Base-by-base conservation (phyloP, 75 land plant species). In the Gnetum montanum region DNA sequence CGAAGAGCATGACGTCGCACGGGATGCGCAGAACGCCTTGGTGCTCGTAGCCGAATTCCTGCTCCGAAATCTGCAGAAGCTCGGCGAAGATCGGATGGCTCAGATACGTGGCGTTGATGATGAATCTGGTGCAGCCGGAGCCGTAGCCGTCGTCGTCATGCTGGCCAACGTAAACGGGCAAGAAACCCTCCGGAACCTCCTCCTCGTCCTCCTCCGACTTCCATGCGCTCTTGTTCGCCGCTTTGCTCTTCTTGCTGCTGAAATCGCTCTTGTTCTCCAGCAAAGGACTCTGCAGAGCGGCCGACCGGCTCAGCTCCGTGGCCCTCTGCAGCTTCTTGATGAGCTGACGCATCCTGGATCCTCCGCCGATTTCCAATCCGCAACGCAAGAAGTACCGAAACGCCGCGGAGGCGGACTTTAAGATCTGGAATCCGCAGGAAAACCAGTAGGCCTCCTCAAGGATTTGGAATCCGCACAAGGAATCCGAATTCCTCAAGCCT, bases 21-120 rank as follows among this genome's bases (percentile, higher is more conserved):
- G 84, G 82, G 38, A 88, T 84, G 45, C 52, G 59, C 43, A 80
- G 69, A 7, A 59, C 80, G 22, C 84, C 84, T 33, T 67, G 12
- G 52, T 80, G 83, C 43, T 80, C 69, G 63, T 76, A 80, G 0
- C 88, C 88, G 61, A 72, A 84, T 71, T 80, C 84, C 60, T 80
- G 71, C 19, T 75, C 85, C 8, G 88, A 72, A 24, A 57, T 64
- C 18, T 72, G 59, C 31, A 84, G 77, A 1, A 84, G 77, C 60
- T 66, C 66, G 30, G 59, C 58, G 56, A 84, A 76, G 16, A 73
- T 52, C 28, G 77, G 84, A 48, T 77, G 84, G 50, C 70, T 72
- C 37, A 84, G 45, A 31, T 70, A 56, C 58, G 70, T 70, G 3
- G 80, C 72, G 43, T 62, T 69, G 13, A 84, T 69, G 16, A 68